Conservation (phyloP, 306 rosid genomes). For the Begonia masoniana region DNA sequence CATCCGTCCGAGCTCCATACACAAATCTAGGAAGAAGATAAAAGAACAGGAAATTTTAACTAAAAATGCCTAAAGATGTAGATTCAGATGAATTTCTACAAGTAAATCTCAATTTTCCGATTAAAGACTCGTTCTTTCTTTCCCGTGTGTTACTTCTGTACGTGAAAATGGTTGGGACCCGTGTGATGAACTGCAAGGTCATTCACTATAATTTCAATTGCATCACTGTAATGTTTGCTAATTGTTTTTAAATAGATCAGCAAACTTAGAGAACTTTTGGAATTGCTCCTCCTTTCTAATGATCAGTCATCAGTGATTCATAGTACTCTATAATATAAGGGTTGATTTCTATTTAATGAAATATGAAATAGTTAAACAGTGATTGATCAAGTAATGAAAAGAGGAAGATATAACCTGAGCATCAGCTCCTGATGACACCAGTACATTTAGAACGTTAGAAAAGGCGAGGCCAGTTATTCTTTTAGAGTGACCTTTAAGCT, state of each 20-base stretch:
- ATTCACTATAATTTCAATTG: too few species aligned
- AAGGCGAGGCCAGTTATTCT: conserved; percentile 63
- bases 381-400: not conserved
- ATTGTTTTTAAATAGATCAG: too few species aligned
- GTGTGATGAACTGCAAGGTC: not conserved
- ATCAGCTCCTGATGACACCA: conserved; percentile 77
- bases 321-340: not conserved
- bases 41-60: conserved; percentile 85
- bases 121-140: too few species aligned
- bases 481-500: conserved; percentile 54
- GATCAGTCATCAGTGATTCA: not conserved
- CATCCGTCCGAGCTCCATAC: conserved; percentile 43
- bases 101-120: not conserved
- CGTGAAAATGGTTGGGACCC: not conserved
- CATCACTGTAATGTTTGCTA: not conserved
- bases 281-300: not conserved
- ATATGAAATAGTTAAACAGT: not conserved
- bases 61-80: not conserved
- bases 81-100: not conserved
- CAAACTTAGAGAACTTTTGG: too few species aligned
- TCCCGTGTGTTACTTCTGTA: too few species aligned
- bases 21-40: conserved; percentile 37
- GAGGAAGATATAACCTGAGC: conserved; percentile 34
- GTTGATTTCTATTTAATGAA: not conserved
- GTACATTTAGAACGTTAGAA: conserved; percentile 39